Base-by-base conservation (phyloP, 768 basidiomycete species). In the Tulasnella sp. region DNA sequence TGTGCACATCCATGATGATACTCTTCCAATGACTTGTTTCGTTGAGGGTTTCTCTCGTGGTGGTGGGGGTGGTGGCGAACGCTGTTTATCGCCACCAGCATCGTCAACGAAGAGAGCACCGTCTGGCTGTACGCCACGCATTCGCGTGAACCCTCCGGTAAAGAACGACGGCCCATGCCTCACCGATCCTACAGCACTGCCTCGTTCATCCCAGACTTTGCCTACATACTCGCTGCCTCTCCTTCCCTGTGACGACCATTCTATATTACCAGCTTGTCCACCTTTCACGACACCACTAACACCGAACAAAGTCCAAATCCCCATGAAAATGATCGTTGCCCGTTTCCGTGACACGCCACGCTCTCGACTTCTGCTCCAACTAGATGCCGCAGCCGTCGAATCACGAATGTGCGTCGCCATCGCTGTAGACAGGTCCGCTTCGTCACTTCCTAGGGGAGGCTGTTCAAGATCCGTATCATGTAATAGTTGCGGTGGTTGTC, bases 1-100 rank as follows among this genome's bases (percentile, higher is more conserved):
- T 1, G 94, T 92, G 69, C 95, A 97, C 19, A 85, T 68, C 96
- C 96, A 99, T 8, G 96, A 94, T 56, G 87, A 92, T 56, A 92
- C 80, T 2, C 96, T 84, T 1, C 96, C 96, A 51, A 98, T 73
- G 24, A 92, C 68, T 50, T 80, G 85, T 66, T 92, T 80, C 34
- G 34, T 5, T 38, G 34, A 15, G 34, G 34, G 34, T 38, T n/a
- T n/a, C n/a, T n/a, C n/a, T n/a, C n/a, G n/a, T n/a, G n/a, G 15
- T 7, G 15, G 34, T 38, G 15, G 34, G 15, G 5, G 7, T 38
- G 34, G 34, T 15, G 5, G 34, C 34, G 34, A 15, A 5, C 34
- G 34, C 34, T 5, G 34, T 38, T 38, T 38, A 38, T 38, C 34
- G 15, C 15, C 34, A 38, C 7, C 34, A 38, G 5, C 34, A 38